A percentile compares a stretch with the other conserved stretches of the same genome.
phyloP scores from a whole-genome alignment of 176 grass and related monocot genomes.

The Bolboschoenus planiculmis region DNA sequence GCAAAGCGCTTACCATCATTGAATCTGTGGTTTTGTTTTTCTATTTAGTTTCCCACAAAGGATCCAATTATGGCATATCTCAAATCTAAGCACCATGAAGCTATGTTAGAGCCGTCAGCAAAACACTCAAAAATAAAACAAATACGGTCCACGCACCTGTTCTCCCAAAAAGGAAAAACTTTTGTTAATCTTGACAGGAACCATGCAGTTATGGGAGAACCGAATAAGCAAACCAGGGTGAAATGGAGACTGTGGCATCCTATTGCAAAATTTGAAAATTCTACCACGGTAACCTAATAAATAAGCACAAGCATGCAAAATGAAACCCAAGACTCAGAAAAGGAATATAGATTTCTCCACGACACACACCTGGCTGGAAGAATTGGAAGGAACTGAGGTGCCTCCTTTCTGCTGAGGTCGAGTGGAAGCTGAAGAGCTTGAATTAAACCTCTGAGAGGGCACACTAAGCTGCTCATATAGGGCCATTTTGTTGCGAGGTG shows the following conservation, averaged over 20 bases:
- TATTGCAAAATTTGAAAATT: neutral
- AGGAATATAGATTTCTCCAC: neutral
- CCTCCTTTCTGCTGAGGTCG: constrained; percentile 13
- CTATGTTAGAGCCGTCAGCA: constrained; percentile 1
- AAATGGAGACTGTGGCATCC: neutral
- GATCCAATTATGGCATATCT: constrained; percentile 12
- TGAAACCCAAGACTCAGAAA: neutral
- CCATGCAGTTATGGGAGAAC: neutral
- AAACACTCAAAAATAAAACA: constrained; percentile 4
- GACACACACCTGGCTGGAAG: constrained; percentile 37
- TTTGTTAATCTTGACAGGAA: neutral
- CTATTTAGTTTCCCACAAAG: constrained; percentile 1
- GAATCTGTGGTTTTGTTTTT: neutral
- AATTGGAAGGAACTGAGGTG: constrained; percentile 24
- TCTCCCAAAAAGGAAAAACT: constrained; percentile 12
- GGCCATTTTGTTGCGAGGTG: constrained; percentile 97
- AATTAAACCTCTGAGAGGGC: constrained; percentile 47
- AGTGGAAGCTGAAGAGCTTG: neutral
- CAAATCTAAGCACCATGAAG: constrained; percentile 9
- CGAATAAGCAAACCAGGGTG: constrained; percentile 7
- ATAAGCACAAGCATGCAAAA: neutral
- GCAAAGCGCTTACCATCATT: constrained; percentile 6
- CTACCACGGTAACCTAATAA: neutral
- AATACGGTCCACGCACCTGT: neutral
- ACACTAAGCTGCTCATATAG: constrained; percentile 92